A percentile compares a stretch with the other conserved stretches of the same genome.
Conservation (phyloP, 176 grass and related monocot species). For the Miscanthus lutarioriparius region DNA sequence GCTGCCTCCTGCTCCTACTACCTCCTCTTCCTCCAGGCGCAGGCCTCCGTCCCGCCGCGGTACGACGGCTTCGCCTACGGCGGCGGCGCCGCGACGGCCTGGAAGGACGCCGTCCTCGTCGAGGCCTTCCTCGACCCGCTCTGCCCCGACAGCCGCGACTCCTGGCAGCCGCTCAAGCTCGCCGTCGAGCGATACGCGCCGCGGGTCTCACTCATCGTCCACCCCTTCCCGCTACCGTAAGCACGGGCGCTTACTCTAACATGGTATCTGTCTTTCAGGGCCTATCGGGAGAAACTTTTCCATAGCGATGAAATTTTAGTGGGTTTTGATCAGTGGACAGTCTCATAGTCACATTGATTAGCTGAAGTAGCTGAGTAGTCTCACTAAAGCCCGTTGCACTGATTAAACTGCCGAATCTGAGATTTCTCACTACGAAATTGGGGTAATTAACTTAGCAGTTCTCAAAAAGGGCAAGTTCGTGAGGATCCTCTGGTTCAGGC, state of each 20-base stretch:
- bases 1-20: constrained; percentile 40
- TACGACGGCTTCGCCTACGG: constrained; percentile 79
- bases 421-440: neutral
- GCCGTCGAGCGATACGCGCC: constrained; percentile 59
- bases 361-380: neutral
- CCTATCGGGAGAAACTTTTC: neutral
- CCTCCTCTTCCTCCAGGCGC: constrained; percentile 43
- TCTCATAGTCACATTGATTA: neutral
- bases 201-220: constrained; percentile 70
- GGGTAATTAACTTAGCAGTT: neutral
- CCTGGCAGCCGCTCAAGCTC: constrained; percentile 64
- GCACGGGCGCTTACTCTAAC: neutral
- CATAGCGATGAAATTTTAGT: neutral
- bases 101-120: constrained; percentile 69
- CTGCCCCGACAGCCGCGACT: constrained; percentile 84
- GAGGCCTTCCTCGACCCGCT: constrained; percentile 96
- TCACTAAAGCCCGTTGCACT: neutral
- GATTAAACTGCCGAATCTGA: neutral
- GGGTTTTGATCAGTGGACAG: neutral
- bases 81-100: constrained; percentile 22
- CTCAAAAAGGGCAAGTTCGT: neutral
- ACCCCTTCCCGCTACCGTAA: constrained; percentile 97
- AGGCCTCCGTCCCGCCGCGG: constrained; percentile 57
- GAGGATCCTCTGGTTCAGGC: no score
- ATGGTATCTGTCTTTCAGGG: neutral